phyloP scores from a whole-genome alignment of 2,329 filamentous ascomycete genomes.

The Bipolaris victoriae region DNA sequence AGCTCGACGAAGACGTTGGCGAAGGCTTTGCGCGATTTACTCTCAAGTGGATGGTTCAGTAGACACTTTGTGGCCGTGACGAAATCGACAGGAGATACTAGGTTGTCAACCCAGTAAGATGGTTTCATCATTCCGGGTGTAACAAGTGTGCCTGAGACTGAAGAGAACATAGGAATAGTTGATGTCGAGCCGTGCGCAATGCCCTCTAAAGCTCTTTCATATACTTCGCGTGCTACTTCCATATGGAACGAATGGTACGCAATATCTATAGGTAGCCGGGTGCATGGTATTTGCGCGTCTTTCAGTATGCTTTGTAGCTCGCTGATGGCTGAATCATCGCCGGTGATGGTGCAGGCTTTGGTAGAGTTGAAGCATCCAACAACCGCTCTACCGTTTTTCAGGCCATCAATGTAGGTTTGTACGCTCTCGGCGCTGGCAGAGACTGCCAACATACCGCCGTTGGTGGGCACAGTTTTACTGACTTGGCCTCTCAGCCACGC shows the following conservation, averaged over 20 bases:
- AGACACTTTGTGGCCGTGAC: conserved; percentile 7
- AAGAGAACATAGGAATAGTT: conserved; percentile 14
- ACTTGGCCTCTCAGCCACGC: conserved; percentile 10
- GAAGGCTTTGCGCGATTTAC: conserved; percentile 11
- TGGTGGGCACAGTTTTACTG: conserved; percentile 6
- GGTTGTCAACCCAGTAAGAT: conserved; percentile 20
- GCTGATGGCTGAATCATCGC: conserved; percentile 50
- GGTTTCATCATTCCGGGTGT: conserved; percentile 1
- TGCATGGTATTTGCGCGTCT: conserved; percentile 9
- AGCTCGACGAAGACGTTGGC: conserved; percentile 12
- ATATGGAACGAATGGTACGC: conserved; percentile 55
- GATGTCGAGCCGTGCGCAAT: conserved; percentile 1
- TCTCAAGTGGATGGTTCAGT: conserved; percentile 1
- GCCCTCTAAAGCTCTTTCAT: conserved; percentile 4
- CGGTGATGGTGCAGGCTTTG: conserved; percentile 53
- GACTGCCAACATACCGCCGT: conserved; percentile 12
- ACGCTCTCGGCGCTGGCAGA: conserved; percentile 1
- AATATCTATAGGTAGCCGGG: conserved; percentile 8
- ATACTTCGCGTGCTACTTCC: conserved; percentile 17
- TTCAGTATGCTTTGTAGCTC: conserved; percentile 26
- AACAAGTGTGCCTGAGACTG: conserved; percentile 10
- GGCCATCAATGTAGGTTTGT: neutral
- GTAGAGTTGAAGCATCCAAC: conserved; percentile 49
- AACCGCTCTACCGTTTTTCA: conserved; percentile 5
- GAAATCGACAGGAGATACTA: conserved; percentile 21